These are phyloP conservation scores for Linnemannia hyalina DNA, from an alignment of 192 early-diverging fungal species.

Conservation along the genomic window DNA sequence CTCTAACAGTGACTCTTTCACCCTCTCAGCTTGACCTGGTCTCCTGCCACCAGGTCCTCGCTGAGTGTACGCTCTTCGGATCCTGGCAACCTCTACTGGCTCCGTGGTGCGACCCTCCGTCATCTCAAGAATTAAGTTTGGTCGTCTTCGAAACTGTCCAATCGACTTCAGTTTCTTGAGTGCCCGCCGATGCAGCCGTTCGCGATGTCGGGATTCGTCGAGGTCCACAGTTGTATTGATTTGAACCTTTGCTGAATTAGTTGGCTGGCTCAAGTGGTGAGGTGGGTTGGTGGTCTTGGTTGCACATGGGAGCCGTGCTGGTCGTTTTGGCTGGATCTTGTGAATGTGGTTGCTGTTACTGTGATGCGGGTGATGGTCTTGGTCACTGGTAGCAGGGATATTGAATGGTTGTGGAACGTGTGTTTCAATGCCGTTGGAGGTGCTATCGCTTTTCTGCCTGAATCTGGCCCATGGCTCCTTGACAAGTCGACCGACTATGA, in stretches of 20 bases:
- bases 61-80: constrained; percentile 24
- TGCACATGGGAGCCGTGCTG: neutral
- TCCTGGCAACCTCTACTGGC: constrained; percentile 26
- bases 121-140: constrained; percentile 12
- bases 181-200: neutral
- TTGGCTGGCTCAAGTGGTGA: neutral
- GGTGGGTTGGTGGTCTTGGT: neutral
- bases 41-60: neutral
- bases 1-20: constrained; percentile 7
- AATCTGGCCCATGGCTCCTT: neutral
- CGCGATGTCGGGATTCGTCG: constrained; percentile 24
- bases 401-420: neutral
- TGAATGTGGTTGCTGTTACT: neutral
- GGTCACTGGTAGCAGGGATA: neutral
- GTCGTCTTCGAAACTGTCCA: constrained; percentile 13
- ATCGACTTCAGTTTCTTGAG: constrained; percentile 13
- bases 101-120: constrained; percentile 12
- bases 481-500: neutral
- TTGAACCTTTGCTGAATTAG: neutral
- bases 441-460: neutral
- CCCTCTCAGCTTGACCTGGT: neutral
- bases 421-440: neutral
- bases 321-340: neutral
- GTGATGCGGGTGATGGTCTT: neutral
- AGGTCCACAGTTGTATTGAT: neutral